phyloP scores from a whole-genome alignment of 768 basidiomycete genomes.

The Rhizopogon vinicolor region DNA sequence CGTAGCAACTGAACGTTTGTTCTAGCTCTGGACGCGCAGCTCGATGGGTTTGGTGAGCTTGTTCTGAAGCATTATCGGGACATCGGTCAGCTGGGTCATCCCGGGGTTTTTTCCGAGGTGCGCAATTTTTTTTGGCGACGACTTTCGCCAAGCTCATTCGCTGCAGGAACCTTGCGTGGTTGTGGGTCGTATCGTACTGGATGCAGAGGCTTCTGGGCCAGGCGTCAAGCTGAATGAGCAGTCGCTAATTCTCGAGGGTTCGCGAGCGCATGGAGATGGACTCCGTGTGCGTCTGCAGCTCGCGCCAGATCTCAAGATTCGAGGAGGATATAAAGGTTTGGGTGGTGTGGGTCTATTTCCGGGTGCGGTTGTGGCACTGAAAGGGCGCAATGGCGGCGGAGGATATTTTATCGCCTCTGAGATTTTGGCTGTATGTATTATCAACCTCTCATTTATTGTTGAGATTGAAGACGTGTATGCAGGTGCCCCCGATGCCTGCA shows the following conservation, averaged over 20 bases:
- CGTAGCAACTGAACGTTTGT: background rate
- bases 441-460: background rate
- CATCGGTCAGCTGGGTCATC: slow-evolving; percentile 76
- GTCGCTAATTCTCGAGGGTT: slow-evolving; percentile 77
- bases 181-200: slow-evolving; percentile 71
- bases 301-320: slow-evolving; percentile 57
- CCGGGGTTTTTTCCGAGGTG: slow-evolving; percentile 51
- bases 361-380: slow-evolving; percentile 81
- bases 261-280: slow-evolving; percentile 66
- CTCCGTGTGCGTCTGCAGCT: slow-evolving; percentile 70
- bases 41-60: slow-evolving; percentile 80
- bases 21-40: slow-evolving; percentile 77
- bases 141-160: slow-evolving; percentile 1
- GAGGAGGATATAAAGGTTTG: slow-evolving; percentile 56
- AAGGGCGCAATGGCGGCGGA: slow-evolving; percentile 88
- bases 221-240: slow-evolving; percentile 68
- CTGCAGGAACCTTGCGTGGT: slow-evolving; percentile 58
- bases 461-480: background rate
- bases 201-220: slow-evolving; percentile 53
- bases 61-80: slow-evolving; percentile 61
- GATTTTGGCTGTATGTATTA: slow-evolving; percentile 56
- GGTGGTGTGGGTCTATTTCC: slow-evolving; percentile 78
- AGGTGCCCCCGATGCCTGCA: slow-evolving; percentile 63
- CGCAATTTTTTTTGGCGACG: background rate
- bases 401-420: slow-evolving; percentile 83